Base-by-base conservation (phyloP, 495 filamentous ascomycete genomes). In the Gamarada debralockiae region DNA sequence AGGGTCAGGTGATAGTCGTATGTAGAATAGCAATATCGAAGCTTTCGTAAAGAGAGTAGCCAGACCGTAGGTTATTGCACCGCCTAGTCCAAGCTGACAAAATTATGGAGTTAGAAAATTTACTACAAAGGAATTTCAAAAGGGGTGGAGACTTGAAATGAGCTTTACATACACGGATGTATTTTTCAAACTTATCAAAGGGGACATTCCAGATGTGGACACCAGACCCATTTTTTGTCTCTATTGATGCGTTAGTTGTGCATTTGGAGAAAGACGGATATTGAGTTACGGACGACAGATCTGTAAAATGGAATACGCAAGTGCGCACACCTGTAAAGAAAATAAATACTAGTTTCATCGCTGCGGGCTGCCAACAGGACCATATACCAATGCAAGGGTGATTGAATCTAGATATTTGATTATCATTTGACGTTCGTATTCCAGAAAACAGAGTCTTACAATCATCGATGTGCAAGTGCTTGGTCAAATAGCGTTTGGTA, bases 1-100 rank as follows among this genome's bases (percentile, higher is more conserved):
- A 0, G 48, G 24, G 20, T 64, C 39, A 24, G 48, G 0, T 15
- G 56, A 36, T 17, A 58, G 20, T 18, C 51, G 50, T 10, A 54
- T 24, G 50, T 53, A 58, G 44, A 58, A 96, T 48, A 90, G 66
- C 49, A 95, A 76, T 57, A 97, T 89, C n/a, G 88, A 92, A 3
- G 87, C 87, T 68, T 96, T 97, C 48, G 88, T 83, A 44, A 69
- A 67, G 42, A 70, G 58, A 2, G 65, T 64, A 5, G 52, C 36
- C 15, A 66, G 40, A 48, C 55, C 55, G 44, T 63, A 66, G n/a
- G 57, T 45, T 12, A 60, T 37, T 24, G 56, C 15, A 23, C 61
- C 59, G 15, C 50, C 55, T 3, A 65, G 55, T 29, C 59, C 57
- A 12, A 64, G 17, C 63, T 63, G 48, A 29, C 20, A 38, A 49